These are phyloP conservation scores for Fraxinus xanthoxyloides DNA, from an alignment of 305 asterid genomes.

Conservation along the genomic window DNA sequence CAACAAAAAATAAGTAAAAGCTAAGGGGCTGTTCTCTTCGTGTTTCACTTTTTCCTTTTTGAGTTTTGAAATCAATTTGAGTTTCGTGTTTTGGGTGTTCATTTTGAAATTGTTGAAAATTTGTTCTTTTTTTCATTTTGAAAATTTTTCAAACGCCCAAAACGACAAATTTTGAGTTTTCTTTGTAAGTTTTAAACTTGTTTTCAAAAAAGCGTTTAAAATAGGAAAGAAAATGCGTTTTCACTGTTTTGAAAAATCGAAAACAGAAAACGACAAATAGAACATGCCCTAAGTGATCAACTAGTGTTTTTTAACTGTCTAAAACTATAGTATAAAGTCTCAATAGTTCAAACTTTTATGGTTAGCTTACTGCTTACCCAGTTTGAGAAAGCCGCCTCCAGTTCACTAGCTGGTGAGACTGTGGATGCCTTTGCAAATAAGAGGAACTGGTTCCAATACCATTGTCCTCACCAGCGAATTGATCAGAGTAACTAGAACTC, in stretches of 20 bases:
- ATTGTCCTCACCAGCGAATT: slow-evolving; percentile 52
- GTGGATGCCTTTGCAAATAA: slow-evolving; percentile 64
- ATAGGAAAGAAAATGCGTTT: too few relatives aligned
- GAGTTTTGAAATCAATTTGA: too few relatives aligned
- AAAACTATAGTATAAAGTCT: neutral
- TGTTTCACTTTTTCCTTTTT: too few relatives aligned
- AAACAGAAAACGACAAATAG: too few relatives aligned
- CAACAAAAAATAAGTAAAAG: neutral
- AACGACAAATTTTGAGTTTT: too few relatives aligned
- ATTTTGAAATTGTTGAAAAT: too few relatives aligned
- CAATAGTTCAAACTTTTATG: slow-evolving; percentile 3
- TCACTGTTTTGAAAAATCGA: too few relatives aligned
- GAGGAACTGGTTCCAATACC: slow-evolving; percentile 49
- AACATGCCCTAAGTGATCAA: neutral
- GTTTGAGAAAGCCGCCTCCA: slow-evolving; percentile 78
- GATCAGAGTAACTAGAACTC: slow-evolving; percentile 57
- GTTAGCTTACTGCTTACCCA: slow-evolving; percentile 45
- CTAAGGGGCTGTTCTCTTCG: neutral
- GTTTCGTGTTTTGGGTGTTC: too few relatives aligned
- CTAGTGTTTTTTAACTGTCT: neutral
- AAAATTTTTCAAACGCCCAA: too few relatives aligned
- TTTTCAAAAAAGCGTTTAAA: too few relatives aligned
- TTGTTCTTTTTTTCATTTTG: too few relatives aligned
- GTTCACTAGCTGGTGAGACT: slow-evolving; percentile 64
- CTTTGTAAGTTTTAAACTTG: too few relatives aligned